Conservation (phyloP, 768 basidiomycete genomes). For the Psilocybe tampanensis region DNA sequence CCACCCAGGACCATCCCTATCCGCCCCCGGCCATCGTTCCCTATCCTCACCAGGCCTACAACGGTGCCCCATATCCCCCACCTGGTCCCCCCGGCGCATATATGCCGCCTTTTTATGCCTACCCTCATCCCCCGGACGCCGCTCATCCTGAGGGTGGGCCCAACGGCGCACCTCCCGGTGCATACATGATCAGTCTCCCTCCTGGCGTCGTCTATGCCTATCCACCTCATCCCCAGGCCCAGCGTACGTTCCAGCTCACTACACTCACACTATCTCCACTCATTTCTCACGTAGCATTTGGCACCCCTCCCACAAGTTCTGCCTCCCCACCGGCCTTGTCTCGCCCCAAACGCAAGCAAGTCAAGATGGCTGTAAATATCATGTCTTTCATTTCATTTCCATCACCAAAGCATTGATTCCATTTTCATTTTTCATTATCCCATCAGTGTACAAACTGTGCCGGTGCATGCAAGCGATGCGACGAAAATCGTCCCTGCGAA, state of each 20-base stretch:
- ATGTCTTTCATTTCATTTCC: background rate
- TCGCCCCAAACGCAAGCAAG: slow-evolving; percentile 80
- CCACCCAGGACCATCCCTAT: slow-evolving; percentile 34
- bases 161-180: slow-evolving; percentile 33
- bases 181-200: slow-evolving; percentile 43
- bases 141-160: slow-evolving; percentile 35
- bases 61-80: slow-evolving; percentile 31
- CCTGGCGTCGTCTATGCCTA: slow-evolving; percentile 49
- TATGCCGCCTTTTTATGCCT: slow-evolving; percentile 42
- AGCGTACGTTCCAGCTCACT: slow-evolving; percentile 30
- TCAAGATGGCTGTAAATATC: slow-evolving; percentile 74
- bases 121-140: slow-evolving; percentile 43
- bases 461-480: slow-evolving; percentile 86
- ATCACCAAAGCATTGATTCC: background rate
- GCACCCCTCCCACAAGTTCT: slow-evolving; percentile 26
- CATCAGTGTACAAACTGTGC: slow-evolving; percentile 81
- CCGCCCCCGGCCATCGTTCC: slow-evolving; percentile 34
- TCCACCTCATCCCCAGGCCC: slow-evolving; percentile 40
- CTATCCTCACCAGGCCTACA: slow-evolving; percentile 35
- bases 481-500: slow-evolving; percentile 86
- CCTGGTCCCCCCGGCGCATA: slow-evolving; percentile 38
- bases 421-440: no score
- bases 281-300: slow-evolving; percentile 24
- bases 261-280: slow-evolving; percentile 12
- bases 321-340: slow-evolving; percentile 28